Percentiles rank a stretch among this genome's conserved stretches.
Evolutionary conservation across 345 rosid species (phyloP).

Genomic region (Zanthoxylum bungeanum): DNA sequence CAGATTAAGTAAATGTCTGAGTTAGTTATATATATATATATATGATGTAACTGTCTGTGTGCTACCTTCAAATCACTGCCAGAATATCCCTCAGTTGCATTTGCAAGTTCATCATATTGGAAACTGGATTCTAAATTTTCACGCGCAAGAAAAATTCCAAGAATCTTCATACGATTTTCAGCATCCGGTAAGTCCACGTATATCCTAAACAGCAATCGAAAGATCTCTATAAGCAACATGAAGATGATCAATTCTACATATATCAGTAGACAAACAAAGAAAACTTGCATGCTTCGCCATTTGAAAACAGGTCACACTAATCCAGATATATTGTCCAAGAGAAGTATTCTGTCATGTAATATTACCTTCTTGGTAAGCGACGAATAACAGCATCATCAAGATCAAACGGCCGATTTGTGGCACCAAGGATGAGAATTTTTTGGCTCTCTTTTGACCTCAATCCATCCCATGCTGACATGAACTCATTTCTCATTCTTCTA

Average conservation of each 20-base stretch:
- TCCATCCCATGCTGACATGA: slow-evolving; percentile 99
- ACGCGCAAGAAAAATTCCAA: slow-evolving; percentile 65
- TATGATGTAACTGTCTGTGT: not conserved
- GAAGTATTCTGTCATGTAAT: not conserved
- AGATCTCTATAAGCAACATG: slow-evolving; percentile 18
- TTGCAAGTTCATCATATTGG: slow-evolving; percentile 66
- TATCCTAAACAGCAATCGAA: slow-evolving; percentile 48
- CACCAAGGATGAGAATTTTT: slow-evolving; percentile 94
- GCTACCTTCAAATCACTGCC: slow-evolving; percentile 98
- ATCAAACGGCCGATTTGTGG: slow-evolving; percentile 98
- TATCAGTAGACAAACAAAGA: not conserved
- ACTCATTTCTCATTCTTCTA: slow-evolving; percentile 98
- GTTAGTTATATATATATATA: too few species aligned
- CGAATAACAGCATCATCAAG: slow-evolving; percentile 99
- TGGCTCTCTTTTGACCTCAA: slow-evolving; percentile 92
- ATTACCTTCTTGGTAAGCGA: slow-evolving; percentile 92
- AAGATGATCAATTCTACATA: not conserved
- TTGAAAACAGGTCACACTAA: not conserved
- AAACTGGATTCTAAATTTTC: slow-evolving; percentile 68
- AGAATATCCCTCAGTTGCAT: slow-evolving; percentile 88
- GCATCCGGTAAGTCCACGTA: slow-evolving; percentile 96
- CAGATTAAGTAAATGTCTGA: not conserved
- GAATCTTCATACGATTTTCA: slow-evolving; percentile 79
- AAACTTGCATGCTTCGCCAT: not conserved
- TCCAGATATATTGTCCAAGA: not conserved